phyloP scores from a whole-genome alignment of 2,329 filamentous ascomycete species.

The Monascus ruber region DNA sequence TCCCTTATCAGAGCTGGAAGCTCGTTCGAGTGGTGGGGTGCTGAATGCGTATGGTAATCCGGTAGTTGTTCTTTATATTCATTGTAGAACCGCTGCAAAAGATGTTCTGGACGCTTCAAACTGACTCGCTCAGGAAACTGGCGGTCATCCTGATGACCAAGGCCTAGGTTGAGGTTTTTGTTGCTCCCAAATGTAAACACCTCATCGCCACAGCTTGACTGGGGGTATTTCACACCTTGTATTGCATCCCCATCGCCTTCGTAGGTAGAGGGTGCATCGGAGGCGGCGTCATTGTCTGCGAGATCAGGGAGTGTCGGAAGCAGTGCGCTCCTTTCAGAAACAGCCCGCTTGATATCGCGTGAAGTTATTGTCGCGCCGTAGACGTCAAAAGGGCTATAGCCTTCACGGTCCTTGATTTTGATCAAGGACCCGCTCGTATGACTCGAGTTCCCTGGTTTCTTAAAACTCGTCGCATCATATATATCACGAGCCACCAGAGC shows the following conservation, averaged over 20 bases:
- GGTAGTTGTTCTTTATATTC: slow-evolving; percentile 45
- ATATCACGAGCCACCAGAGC: slow-evolving; percentile 69
- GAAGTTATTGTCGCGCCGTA: slow-evolving; percentile 79
- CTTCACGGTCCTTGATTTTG: slow-evolving; percentile 91
- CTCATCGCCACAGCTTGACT: slow-evolving; percentile 53
- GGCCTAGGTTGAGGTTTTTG: slow-evolving; percentile 82
- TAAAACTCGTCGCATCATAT: slow-evolving; percentile 52
- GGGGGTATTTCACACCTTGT: slow-evolving; percentile 20
- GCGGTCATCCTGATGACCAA: slow-evolving; percentile 91
- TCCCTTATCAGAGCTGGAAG: slow-evolving; percentile 64
- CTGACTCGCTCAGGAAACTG: slow-evolving; percentile 81
- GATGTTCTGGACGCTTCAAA: slow-evolving; percentile 63
- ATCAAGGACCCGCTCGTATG: slow-evolving; percentile 64
- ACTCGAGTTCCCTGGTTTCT: slow-evolving; percentile 42
- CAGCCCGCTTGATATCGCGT: slow-evolving; percentile 46
- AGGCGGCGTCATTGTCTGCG: slow-evolving; percentile 22
- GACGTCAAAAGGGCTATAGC: slow-evolving; percentile 86
- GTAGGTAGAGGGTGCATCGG: slow-evolving; percentile 17
- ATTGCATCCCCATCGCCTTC: slow-evolving; percentile 40
- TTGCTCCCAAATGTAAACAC: slow-evolving; percentile 93
- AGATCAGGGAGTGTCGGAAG: slow-evolving; percentile 33
- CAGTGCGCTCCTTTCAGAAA: slow-evolving; percentile 26
- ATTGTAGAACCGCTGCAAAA: slow-evolving; percentile 61
- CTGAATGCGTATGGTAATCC: slow-evolving; percentile 13
- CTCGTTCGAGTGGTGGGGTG: slow-evolving; percentile 36